These are phyloP conservation scores for Petrea volubilis DNA, from an alignment of 257 asterid genomes.

Conservation along the genomic window DNA sequence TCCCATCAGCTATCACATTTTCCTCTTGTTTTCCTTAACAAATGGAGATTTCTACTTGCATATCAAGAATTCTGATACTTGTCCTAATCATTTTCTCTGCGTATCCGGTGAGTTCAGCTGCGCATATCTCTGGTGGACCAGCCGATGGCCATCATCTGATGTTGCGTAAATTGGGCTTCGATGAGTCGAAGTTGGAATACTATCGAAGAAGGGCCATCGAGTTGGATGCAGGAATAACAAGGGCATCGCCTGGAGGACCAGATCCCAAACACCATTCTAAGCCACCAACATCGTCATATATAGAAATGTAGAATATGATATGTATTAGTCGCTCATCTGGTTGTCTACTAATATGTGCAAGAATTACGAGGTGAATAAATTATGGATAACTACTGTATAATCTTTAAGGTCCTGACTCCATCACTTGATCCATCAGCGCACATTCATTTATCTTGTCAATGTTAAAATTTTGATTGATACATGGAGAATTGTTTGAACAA, in stretches of 20 bases:
- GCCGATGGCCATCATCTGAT: not conserved
- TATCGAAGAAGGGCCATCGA: constrained; percentile 36
- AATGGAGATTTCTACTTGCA: not conserved
- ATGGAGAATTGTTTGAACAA: no score
- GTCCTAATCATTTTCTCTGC: constrained; percentile 1
- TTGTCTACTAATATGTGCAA: no score
- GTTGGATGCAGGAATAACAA: constrained; percentile 28
- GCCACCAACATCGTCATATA: constrained; percentile 13
- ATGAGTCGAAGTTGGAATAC: constrained; percentile 35
- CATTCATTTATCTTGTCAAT: no score
- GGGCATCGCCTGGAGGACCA: constrained; percentile 49
- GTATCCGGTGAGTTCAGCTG: not conserved
- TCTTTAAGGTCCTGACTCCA: no score
- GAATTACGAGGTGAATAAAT: no score
- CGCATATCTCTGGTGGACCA: not conserved
- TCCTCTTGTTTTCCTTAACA: not conserved
- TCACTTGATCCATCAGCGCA: no score
- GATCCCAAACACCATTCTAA: constrained; percentile 48
- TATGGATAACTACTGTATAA: no score
- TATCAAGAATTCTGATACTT: constrained; percentile 11
- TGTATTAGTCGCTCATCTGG: no score
- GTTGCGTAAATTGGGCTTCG: constrained; percentile 34
- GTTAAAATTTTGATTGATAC: no score
- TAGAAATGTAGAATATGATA: no score
- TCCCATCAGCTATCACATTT: no score